Conservation (phyloP, 2,329 filamentous ascomycete genomes). For the Chrysosporium keratinophilum region DNA sequence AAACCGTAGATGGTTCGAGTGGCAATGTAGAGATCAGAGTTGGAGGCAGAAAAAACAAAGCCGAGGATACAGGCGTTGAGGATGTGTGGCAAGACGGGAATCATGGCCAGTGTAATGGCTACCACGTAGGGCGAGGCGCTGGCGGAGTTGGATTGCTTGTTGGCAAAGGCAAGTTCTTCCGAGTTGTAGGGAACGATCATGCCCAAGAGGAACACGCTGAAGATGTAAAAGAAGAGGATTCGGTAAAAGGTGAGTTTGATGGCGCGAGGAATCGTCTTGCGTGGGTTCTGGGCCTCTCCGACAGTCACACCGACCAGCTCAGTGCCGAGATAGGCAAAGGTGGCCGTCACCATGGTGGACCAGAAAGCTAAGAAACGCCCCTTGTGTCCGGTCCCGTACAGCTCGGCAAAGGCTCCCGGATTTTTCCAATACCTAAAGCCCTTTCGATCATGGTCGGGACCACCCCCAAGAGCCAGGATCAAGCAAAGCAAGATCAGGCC, state of each 20-base stretch:
- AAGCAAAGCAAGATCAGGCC: slow-evolving; percentile 57
- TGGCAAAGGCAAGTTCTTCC: slow-evolving; percentile 41
- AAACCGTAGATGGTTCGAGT: slow-evolving; percentile 72
- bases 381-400: slow-evolving; percentile 35
- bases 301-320: slow-evolving; percentile 48
- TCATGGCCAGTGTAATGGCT: slow-evolving; percentile 56
- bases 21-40: slow-evolving; percentile 52
- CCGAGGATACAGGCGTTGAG: slow-evolving; percentile 69
- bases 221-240: slow-evolving; percentile 48
- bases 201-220: slow-evolving; percentile 48
- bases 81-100: slow-evolving; percentile 56
- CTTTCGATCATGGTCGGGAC: slow-evolving; percentile 50
- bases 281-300: slow-evolving; percentile 46
- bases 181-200: slow-evolving; percentile 56
- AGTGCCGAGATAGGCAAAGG: slow-evolving; percentile 30
- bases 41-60: slow-evolving; percentile 59
- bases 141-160: slow-evolving; percentile 52
- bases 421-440: slow-evolving; percentile 58
- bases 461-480: slow-evolving; percentile 55
- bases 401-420: slow-evolving; percentile 49
- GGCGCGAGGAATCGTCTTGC: slow-evolving; percentile 45
- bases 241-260: slow-evolving; percentile 46
- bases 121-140: slow-evolving; percentile 58
- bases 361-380: slow-evolving; percentile 55
- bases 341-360: slow-evolving; percentile 41